Evolutionary conservation across 2,329 filamentous ascomycete genomes (phyloP).

Genomic region (Aspergillus ochraceus): DNA sequence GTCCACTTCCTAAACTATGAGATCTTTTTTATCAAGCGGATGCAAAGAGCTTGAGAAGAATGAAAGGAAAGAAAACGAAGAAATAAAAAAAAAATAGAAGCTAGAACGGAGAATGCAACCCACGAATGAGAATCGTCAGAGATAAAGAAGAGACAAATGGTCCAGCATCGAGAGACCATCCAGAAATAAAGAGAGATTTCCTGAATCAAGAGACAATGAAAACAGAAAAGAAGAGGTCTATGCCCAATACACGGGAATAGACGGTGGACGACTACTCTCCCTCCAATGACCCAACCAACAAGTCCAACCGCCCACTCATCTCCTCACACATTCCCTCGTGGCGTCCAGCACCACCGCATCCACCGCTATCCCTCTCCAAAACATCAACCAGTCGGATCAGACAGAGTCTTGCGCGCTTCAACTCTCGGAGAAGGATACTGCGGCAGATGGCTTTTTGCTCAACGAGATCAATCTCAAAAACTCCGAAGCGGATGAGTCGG

Average conservation of each 20-base stretch:
- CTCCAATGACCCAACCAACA: conserved; percentile 7
- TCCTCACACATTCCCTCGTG: conserved; percentile 14
- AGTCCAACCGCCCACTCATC: conserved; percentile 12
- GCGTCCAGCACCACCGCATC: not conserved
- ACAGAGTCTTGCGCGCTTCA: conserved; percentile 12
- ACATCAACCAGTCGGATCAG: conserved; percentile 10
- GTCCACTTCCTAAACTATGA: too few species aligned
- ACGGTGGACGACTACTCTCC: not conserved
- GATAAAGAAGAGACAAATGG: too few species aligned
- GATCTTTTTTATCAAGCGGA: too few species aligned
- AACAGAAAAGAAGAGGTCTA: too few species aligned
- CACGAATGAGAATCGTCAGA: too few species aligned
- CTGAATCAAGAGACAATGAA: too few species aligned
- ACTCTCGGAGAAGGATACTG: conserved; percentile 10
- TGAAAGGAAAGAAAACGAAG: too few species aligned
- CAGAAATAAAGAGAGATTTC: too few species aligned
- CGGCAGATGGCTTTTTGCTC: conserved; percentile 14
- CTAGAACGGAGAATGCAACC: too few species aligned
- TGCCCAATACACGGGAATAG: not conserved
- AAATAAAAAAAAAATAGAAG: too few species aligned
- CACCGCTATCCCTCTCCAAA: conserved; percentile 1
- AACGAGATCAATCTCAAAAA: conserved; percentile 13
- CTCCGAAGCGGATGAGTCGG: conserved; percentile 11
- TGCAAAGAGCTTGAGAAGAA: too few species aligned
- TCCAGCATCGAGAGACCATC: too few species aligned